phyloP scores from a whole-genome alignment of 306 rosid species.

The Hippophae gyantsensis region DNA sequence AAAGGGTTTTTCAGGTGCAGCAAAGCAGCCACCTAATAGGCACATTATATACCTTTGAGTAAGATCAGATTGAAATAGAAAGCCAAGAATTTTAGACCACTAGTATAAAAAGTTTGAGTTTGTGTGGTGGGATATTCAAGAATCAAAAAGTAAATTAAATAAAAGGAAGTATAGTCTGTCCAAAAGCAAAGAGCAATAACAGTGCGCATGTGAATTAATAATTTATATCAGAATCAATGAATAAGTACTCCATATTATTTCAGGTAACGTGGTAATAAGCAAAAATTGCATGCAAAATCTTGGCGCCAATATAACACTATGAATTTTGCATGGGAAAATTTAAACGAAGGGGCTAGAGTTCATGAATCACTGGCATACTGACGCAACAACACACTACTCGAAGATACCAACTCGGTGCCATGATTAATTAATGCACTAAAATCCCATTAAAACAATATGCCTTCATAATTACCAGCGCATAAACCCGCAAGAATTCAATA shows the following conservation, averaged over 20 bases:
- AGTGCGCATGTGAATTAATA: too few species aligned
- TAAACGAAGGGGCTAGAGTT: slow-evolving; percentile 16
- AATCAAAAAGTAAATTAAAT: too few species aligned
- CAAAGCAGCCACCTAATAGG: too few species aligned
- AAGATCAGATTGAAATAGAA: too few species aligned
- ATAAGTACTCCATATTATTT: background rate
- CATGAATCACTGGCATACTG: slow-evolving; percentile 24
- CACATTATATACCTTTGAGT: too few species aligned
- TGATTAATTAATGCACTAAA: slow-evolving; percentile 21
- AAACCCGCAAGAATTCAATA: slow-evolving; percentile 30
- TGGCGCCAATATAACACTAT: slow-evolving; percentile 39
- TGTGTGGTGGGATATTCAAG: too few species aligned
- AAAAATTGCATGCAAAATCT: slow-evolving; percentile 29
- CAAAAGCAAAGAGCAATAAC: too few species aligned
- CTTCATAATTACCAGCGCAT: slow-evolving; percentile 18
- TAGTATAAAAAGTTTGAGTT: too few species aligned
- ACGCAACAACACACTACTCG: slow-evolving; percentile 20
- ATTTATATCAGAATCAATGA: too few species aligned
- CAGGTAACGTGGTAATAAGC: slow-evolving; percentile 11
- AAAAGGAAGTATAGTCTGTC: too few species aligned
- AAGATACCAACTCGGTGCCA: slow-evolving; percentile 19
- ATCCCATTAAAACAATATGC: slow-evolving; percentile 20
- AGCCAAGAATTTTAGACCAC: too few species aligned
- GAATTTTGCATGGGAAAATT: slow-evolving; percentile 18
- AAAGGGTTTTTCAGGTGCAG: too few species aligned